Base-by-base conservation (phyloP, 495 filamentous ascomycete species). In the Monascus purpureus region DNA sequence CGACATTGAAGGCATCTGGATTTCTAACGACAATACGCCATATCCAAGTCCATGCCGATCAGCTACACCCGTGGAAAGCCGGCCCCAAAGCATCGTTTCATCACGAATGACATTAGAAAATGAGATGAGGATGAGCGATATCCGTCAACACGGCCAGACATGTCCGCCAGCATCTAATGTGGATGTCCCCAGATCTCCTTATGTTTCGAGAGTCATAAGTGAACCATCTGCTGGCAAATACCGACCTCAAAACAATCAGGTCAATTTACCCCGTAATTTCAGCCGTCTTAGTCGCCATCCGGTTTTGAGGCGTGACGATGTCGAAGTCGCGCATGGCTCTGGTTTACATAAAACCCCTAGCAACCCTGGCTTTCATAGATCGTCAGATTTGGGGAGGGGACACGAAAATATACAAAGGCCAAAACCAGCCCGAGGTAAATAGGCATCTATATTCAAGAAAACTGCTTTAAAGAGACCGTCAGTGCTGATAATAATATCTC, bases 1-100 rank as follows among this genome's bases (percentile, higher is more conserved):
- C 14, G 72, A 83, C 44, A 72, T 92, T 8, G 82, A 92, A 38
- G 90, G 86, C 4, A 86, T 95, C 31, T 93, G 84, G 75, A 79
- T 86, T 15, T 88, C 82, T 9, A 59, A 70, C 18, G 62, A 67
- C 8, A 73, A 67, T 20, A 80, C 77, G 6, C 23, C 51, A 14
- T 13, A 24, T 6, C 38, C 31, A 6, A 61, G 51, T 29, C 48
- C 47, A 13, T 37, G 43, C 29, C 27, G n/a, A 31, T 33, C 20
- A 22, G 20, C 20, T 4, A 22, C 20, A 4, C 20, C 20, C 4
- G 20, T 22, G 4, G 20, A 22, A 5, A 22, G 4, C 9, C 20
- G 9, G 20, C 9, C 20, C 9, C 20, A 4, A 22, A 22, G 9
- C 20, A 22, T 9, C 20, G n/a, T n/a, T 22, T 9, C 20, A 22